Evolutionary conservation across 352 stramenopile genomes (phyloP), one percentile per base, ranked within the genome.

Genomic region (Phytophthora pini): DNA sequence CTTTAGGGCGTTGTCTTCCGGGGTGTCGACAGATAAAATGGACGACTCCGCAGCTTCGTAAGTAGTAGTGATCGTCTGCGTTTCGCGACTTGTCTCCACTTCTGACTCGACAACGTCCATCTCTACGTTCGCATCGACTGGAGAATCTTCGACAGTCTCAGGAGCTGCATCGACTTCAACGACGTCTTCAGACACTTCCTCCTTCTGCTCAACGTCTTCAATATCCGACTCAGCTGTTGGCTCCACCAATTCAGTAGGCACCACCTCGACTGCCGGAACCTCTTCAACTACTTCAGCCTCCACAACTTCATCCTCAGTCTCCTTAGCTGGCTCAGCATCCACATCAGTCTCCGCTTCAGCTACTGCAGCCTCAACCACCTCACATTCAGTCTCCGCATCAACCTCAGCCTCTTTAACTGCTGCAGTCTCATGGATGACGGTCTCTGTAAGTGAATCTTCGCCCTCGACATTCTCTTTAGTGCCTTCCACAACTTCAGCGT

Each of bases 1-100:
- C 12, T 22, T 26, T 4, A 54, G 15, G 3, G 22, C n/a, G 22
- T 45, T 46, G 45, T 56, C 51, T 61, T 54, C 44, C 4, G 22
- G 24, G 22, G 27, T 38, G 13, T 56, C 38, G 6, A 53, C 40
- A 0, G 45, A 41, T 13, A 65, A 20, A 32, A 57, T 68, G 11
- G 55, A 67, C 3, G 48, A 9, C n/a, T 71, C 56, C 1, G 34
- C 22, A 12, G 41, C 44, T 59, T 67, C 45, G 15, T 66, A 56
- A 13, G 24, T 15, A n/a, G 50, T 60, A 8, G 50, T 56, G 34
- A 64, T 45, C 34, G 61, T 58, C 20, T 68, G 48, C 20, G 58
- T 47, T 27, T 62, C 51, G 7, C 52, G 36, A 41, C 7, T 44
- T 4, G 12, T 26, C 26, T 68, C 65, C 5, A 46, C 26, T 32